phyloP scores from a whole-genome alignment of 1,139 yeast species.

The Pichia sp. region DNA sequence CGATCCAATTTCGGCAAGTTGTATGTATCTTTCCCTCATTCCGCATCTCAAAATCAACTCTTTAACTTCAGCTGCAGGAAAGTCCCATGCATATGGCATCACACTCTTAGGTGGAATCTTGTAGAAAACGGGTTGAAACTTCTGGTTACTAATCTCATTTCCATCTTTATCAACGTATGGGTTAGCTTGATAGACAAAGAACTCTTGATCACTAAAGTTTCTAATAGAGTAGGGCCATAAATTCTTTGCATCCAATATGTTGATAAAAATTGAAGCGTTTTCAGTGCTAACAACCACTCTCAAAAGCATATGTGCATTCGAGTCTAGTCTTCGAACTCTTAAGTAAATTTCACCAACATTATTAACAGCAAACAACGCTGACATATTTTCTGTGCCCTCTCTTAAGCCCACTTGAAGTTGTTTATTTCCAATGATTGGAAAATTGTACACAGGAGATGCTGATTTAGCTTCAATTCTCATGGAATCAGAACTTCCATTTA shows the following conservation, averaged over 20 bases:
- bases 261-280: constrained; percentile 73
- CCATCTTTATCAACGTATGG: constrained; percentile 75
- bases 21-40: constrained; percentile 71
- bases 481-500: constrained; percentile 54
- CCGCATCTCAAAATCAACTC: constrained; percentile 69
- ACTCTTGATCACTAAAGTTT: constrained; percentile 80
- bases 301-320: constrained; percentile 48
- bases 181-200: constrained; percentile 78
- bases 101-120: constrained; percentile 83
- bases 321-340: constrained; percentile 55
- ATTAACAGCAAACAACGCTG: constrained; percentile 78
- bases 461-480: constrained; percentile 40
- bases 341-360: constrained; percentile 79
- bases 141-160: constrained; percentile 35
- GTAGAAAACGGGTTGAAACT: constrained; percentile 68
- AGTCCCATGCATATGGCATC: constrained; percentile 99
- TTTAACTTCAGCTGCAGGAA: constrained; percentile 82
- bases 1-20: constrained; percentile 88
- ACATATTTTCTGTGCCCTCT: constrained; percentile 62
- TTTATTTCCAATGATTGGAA: constrained; percentile 43
- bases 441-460: constrained; percentile 57
- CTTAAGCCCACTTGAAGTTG: constrained; percentile 54
- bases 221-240: constrained; percentile 92
- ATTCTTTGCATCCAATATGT: constrained; percentile 62
- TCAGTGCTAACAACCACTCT: constrained; percentile 72